Evolutionary conservation across 345 rosid species (phyloP).

Genomic region (Capsella bursapastoris): DNA sequence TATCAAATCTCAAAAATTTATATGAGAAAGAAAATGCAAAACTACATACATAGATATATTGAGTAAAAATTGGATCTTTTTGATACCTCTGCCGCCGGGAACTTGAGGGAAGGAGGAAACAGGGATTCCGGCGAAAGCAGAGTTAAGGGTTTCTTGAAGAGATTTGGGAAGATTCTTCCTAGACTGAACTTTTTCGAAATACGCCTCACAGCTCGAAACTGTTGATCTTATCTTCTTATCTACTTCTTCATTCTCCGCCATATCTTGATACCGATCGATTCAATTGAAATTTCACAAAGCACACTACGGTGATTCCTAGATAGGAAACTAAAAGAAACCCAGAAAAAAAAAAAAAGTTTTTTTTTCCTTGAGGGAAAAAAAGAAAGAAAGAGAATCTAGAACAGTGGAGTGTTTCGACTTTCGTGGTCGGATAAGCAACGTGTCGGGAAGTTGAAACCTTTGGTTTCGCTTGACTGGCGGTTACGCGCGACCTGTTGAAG

Average conservation of each 20-base stretch:
- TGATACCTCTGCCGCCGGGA: slow-evolving; percentile 73
- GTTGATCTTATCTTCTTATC: slow-evolving; percentile 43
- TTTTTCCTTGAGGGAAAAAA: background rate
- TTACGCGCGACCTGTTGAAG: slow-evolving; percentile 22
- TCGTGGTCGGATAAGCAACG: slow-evolving; percentile 33
- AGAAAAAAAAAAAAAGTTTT: background rate
- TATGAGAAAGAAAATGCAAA: too few relatives aligned
- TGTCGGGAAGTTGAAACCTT: slow-evolving; percentile 26
- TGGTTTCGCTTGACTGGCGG: slow-evolving; percentile 23
- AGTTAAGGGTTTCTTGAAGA: slow-evolving; percentile 70
- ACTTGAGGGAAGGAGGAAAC: slow-evolving; percentile 83
- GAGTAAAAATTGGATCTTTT: background rate
- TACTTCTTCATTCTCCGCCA: slow-evolving; percentile 46
- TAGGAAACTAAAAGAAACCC: too few relatives aligned
- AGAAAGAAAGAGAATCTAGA: background rate
- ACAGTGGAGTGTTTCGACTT: slow-evolving; percentile 3
- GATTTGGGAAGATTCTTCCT: slow-evolving; percentile 72
- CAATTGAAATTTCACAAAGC: background rate
- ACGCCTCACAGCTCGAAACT: slow-evolving; percentile 63
- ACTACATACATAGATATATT: too few relatives aligned
- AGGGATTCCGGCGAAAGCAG: slow-evolving; percentile 76
- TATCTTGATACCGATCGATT: slow-evolving; percentile 37
- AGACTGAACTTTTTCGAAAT: slow-evolving; percentile 72
- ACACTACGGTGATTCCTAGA: slow-evolving; percentile 1
- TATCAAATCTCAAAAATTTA: too few relatives aligned